Conservation (phyloP, 768 basidiomycete species). For the Xerocomellus dryophilus region DNA sequence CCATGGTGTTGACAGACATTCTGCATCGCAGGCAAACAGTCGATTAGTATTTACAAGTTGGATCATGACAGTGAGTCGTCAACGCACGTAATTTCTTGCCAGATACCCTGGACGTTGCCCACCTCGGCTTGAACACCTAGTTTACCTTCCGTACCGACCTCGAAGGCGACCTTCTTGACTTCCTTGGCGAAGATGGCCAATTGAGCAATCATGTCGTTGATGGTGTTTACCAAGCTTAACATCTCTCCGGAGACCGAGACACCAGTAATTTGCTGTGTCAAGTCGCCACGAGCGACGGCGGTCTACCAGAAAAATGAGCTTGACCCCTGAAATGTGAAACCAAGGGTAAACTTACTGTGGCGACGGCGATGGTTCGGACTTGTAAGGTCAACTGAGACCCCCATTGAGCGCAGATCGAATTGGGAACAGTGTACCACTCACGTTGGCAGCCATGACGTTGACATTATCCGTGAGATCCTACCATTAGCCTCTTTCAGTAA, state of each 20-base stretch:
- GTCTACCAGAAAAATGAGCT: conserved; percentile 43
- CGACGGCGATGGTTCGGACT: conserved; percentile 90
- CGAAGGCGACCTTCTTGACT: conserved; percentile 93
- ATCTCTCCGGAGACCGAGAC: conserved; percentile 95
- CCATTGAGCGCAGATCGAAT: conserved; percentile 3
- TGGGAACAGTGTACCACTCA: conserved; percentile 35
- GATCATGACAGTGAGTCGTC: background rate
- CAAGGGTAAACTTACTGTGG: conserved; percentile 57
- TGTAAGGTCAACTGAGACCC: conserved; percentile 73
- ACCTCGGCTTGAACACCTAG: conserved; percentile 97
- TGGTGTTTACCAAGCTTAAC: conserved; percentile 92
- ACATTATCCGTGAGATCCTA: conserved; percentile 91
- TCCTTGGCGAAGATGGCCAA: conserved; percentile 69
- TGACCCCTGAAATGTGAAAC: background rate
- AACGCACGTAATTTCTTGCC: conserved; percentile 96
- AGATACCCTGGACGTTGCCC: conserved; percentile 94
- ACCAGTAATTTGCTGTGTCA: conserved; percentile 90
- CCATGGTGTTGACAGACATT: conserved; percentile 97
- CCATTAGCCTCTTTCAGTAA: conserved; percentile 13
- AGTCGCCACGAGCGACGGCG: conserved; percentile 90
- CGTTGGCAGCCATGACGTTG: conserved; percentile 93
- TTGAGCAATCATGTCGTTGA: conserved; percentile 84
- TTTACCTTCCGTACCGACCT: conserved; percentile 99
- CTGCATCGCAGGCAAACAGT: conserved; percentile 37
- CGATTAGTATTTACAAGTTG: background rate